phyloP scores from a whole-genome alignment of 768 basidiomycete genomes.

The Russula sp. region DNA sequence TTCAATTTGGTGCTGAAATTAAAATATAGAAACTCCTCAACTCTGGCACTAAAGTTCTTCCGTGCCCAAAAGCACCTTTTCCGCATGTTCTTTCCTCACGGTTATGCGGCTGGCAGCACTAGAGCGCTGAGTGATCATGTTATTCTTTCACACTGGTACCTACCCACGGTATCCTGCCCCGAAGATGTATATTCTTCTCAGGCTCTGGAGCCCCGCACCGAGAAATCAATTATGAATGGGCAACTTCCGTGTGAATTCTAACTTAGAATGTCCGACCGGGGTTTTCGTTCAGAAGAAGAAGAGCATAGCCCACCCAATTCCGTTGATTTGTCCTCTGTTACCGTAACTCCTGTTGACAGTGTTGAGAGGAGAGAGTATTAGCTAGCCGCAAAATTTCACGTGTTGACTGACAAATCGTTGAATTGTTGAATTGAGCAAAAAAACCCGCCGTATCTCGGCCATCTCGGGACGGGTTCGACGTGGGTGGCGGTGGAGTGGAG shows the following conservation, averaged over 20 bases:
- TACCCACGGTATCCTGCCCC: background rate
- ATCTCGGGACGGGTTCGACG: no score
- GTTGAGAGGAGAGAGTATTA: no score
- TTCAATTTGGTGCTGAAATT: background rate
- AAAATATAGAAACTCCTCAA: no score
- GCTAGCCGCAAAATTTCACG: no score
- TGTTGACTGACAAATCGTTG: background rate
- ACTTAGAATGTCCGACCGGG: no score
- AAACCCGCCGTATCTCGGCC: no score
- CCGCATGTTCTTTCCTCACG: slow-evolving; percentile 9
- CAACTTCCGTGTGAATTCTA: background rate
- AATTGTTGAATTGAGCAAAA: no score
- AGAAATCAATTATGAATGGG: background rate
- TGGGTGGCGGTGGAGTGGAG: no score
- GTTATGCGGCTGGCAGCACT: background rate
- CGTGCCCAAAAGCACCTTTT: background rate
- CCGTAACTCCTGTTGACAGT: no score
- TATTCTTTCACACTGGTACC: no score
- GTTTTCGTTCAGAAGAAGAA: no score
- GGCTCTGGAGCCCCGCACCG: slow-evolving; percentile 9
- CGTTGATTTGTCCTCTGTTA: slow-evolving; percentile 9
- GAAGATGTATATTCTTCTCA: background rate
- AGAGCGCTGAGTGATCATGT: background rate
- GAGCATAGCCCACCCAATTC: slow-evolving; percentile 1
- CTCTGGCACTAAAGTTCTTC: background rate